Evolutionary conservation across 1,284 basidiomycete species (phyloP).

Genomic region (Cryptococcus deneoformans): DNA sequence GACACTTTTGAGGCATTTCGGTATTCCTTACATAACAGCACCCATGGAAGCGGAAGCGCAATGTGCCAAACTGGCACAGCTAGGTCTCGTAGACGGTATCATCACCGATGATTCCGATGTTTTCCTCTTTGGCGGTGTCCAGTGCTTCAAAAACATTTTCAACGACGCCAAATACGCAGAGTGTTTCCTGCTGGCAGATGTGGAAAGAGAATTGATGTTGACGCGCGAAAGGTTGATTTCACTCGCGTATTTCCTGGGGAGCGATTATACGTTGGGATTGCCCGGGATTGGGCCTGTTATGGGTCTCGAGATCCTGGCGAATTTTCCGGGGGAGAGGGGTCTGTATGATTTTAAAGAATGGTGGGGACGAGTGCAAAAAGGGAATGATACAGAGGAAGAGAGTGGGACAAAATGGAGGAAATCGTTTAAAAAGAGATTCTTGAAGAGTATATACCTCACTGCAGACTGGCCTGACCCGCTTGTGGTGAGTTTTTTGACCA

Average conservation of each 20-base stretch:
- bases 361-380: conserved; percentile 94
- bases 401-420: conserved; percentile 71
- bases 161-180: conserved; percentile 99
- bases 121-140: conserved; percentile 90
- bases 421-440: conserved; percentile 88
- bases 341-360: conserved; percentile 85
- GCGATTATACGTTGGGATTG: conserved; percentile 97
- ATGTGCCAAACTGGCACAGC: conserved; percentile 84
- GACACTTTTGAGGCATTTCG: conserved; percentile 87
- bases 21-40: conserved; percentile 96
- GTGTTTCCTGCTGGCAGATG: conserved; percentile 82
- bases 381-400: conserved; percentile 72
- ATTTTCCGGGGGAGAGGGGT: conserved; percentile 82
- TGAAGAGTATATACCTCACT: conserved; percentile 67
- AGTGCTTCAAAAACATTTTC: conserved; percentile 99
- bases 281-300: conserved; percentile 92
- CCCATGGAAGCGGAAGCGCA: conserved; percentile 99
- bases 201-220: conserved; percentile 83
- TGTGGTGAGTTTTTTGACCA: conserved; percentile 59
- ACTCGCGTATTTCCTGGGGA: conserved; percentile 90
- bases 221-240: conserved; percentile 82
- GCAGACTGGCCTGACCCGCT: conserved; percentile 85
- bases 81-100: conserved; percentile 90
- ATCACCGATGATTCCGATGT: conserved; percentile 99
- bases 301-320: conserved; percentile 89